A percentile compares a stretch with the other conserved stretches of the same genome.
Evolutionary conservation across 768 basidiomycete species (phyloP).

Genomic region (Paxillus ammoniavirescens): DNA sequence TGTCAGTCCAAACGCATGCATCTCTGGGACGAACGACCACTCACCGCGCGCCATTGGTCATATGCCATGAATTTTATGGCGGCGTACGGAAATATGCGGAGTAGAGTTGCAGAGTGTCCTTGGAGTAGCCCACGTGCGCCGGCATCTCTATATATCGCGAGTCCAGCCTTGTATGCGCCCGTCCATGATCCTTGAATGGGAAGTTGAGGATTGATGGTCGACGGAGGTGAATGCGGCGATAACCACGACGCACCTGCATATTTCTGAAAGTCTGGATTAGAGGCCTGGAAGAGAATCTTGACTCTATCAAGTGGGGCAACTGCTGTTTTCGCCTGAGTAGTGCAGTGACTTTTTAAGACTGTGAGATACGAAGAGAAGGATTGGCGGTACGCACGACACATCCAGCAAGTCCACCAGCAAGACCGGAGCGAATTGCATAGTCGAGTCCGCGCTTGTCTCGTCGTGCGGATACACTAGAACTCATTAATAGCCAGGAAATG

Average conservation of each 20-base stretch:
- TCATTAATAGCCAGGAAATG: constrained; percentile 26
- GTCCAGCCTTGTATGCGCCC: constrained; percentile 77
- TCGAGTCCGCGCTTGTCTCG: constrained; percentile 55
- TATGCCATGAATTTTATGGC: constrained; percentile 97
- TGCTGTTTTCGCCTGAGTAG: constrained; percentile 80
- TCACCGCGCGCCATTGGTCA: constrained; percentile 79
- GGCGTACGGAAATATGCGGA: constrained; percentile 96
- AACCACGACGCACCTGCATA: constrained; percentile 69
- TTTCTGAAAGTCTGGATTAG: constrained; percentile 90
- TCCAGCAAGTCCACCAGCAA: constrained; percentile 93
- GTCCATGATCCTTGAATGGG: constrained; percentile 70
- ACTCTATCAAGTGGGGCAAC: constrained; percentile 97
- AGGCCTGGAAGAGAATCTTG: constrained; percentile 98
- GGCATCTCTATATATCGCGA: constrained; percentile 61
- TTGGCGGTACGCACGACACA: constrained; percentile 68
- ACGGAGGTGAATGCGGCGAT: constrained; percentile 24
- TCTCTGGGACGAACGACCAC: constrained; percentile 11
- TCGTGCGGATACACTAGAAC: constrained; percentile 33
- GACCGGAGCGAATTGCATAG: constrained; percentile 74
- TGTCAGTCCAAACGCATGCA: not conserved
- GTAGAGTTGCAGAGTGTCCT: constrained; percentile 92
- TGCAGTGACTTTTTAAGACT: constrained; percentile 4
- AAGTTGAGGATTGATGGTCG: constrained; percentile 6
- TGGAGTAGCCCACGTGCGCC: constrained; percentile 86
- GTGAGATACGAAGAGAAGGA: constrained; percentile 6